Base-by-base conservation (phyloP, 2,329 filamentous ascomycete species). In the Ambrosiella beaveri region DNA sequence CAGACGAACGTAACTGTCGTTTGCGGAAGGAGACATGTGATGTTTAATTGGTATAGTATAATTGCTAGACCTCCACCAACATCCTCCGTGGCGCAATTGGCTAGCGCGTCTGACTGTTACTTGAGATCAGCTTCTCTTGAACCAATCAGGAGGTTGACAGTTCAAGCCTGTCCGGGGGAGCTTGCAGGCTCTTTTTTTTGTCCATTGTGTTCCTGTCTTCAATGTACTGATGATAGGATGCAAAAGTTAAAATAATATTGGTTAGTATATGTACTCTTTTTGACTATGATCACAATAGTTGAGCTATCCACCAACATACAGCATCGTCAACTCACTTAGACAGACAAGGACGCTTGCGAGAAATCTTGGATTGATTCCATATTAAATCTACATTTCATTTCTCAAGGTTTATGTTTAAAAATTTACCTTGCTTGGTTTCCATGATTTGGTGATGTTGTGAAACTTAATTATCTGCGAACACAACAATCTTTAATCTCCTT, bases 51-150 rank as follows among this genome's bases (percentile, higher is more conserved):
- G 35, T 35, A 51, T 35, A 27, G 27, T 2, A 19, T 11, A 35
- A 7, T 51, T 35, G 9, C 19, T 35, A 47, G 7, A 12, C 27
- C 19, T 51, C 27, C 1, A 27, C 9, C 15, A 51, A 58, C 35
- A 40, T 60, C 59, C 59, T 60, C 59, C 50, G 75, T 80, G 69
- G 70, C 70, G 63, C 70, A 72, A 66, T 75, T 77, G 75, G 75
- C 73, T 78, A 78, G 75, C 75, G 75, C 75, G 75, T 78, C 71
- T 73, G 75, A 77, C 75, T 78, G 75, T 78, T 78, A 77, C 19
- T 5, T 12, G 6, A 6, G 39, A 11, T 41, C 39, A 3, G 1
- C 6, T 1, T 8, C 5, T 2, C 17, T 8, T 49, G 54, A 56
- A 58, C 56, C 56, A 52, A 60, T 60, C 59, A 60, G 59, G 59